Evolutionary conservation across 164 flowering plant species (phyloP).

Genomic region (Chimonanthus salicifolius): DNA sequence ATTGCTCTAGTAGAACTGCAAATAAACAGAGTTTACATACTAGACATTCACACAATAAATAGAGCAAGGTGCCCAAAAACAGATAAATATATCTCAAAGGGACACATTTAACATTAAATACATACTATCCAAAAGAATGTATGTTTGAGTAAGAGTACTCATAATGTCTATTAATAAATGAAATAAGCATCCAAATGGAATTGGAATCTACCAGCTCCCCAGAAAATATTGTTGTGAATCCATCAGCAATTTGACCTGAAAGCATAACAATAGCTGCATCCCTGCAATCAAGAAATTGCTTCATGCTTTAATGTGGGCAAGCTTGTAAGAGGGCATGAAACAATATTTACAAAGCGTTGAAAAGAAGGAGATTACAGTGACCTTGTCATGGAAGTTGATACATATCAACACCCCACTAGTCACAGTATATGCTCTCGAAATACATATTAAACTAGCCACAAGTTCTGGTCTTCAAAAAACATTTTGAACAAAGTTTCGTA

Average conservation of each 20-base stretch:
- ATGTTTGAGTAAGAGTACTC: background rate
- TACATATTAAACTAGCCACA: background rate
- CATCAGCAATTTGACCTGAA: constrained; percentile 94
- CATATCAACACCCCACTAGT: background rate
- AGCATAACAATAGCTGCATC: constrained; percentile 87
- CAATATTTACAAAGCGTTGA: background rate
- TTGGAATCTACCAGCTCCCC: constrained; percentile 75
- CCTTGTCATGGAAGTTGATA: background rate
- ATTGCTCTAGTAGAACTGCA: background rate
- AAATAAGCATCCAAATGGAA: too few relatives aligned
- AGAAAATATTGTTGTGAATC: constrained; percentile 59
- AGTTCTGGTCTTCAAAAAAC: too few relatives aligned
- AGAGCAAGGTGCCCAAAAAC: background rate
- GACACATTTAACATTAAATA: background rate
- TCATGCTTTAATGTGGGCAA: background rate
- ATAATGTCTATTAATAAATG: background rate
- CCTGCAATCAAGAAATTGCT: constrained; percentile 24
- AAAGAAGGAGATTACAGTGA: background rate
- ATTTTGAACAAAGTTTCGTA: too few relatives aligned
- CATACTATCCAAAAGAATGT: background rate
- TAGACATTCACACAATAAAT: background rate
- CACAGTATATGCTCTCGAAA: background rate
- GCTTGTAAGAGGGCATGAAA: background rate
- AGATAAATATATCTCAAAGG: too few relatives aligned
- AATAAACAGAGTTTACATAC: background rate